These are phyloP conservation scores for Leccinum variicolor DNA, from an alignment of 768 basidiomycete species.

Conservation along the genomic window DNA sequence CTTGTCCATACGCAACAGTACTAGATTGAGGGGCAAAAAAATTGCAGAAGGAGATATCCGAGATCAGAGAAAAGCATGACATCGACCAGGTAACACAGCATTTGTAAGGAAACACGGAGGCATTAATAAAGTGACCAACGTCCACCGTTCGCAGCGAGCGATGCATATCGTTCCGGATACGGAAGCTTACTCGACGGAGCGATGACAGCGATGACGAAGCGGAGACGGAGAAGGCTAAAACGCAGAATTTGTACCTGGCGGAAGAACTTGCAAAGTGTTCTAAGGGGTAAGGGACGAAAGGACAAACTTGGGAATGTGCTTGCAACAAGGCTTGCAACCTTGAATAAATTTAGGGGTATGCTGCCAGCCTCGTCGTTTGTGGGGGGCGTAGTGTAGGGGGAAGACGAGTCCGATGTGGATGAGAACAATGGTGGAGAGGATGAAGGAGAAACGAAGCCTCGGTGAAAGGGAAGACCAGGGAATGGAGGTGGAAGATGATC, in stretches of 20 bases:
- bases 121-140: too few relatives aligned
- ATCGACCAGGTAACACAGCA: conserved; percentile 48
- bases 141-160: conserved; percentile 47
- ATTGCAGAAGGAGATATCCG: conserved; percentile 49
- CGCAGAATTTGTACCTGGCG: conserved; percentile 64
- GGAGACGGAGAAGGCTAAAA: conserved; percentile 55
- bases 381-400: conserved; percentile 24
- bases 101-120: neutral
- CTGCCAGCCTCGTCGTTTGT: conserved; percentile 44
- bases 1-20: neutral
- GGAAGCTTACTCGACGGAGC: conserved; percentile 62
- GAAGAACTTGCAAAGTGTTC: conserved; percentile 83
- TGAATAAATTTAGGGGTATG: conserved; percentile 70
- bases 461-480: conserved; percentile 45
- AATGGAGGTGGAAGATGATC: conserved; percentile 77
- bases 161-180: conserved; percentile 66
- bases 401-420: conserved; percentile 14
- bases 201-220: conserved; percentile 64
- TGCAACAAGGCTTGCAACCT: conserved; percentile 60
- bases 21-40: neutral
- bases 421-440: conserved; percentile 5
- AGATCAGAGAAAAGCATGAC: conserved; percentile 75
- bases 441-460: conserved; percentile 13
- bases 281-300: conserved; percentile 58
- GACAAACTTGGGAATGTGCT: conserved; percentile 76